These are phyloP conservation scores for Coffea humblotiana DNA, from an alignment of 305 asterid genomes.

Conservation along the genomic window DNA sequence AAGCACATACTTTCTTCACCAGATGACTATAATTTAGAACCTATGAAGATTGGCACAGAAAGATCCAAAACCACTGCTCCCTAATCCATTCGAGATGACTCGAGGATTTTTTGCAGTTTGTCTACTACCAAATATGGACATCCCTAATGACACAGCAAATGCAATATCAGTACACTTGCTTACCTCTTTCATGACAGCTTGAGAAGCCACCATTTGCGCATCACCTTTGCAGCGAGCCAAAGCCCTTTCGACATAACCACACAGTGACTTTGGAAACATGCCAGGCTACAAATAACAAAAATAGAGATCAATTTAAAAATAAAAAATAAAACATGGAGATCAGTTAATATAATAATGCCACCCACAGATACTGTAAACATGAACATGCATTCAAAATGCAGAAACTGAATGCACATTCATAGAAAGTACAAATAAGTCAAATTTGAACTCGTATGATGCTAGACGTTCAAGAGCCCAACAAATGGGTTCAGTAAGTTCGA, in stretches of 20 bases:
- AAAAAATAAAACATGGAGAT: too few relatives aligned
- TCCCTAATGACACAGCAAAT: neutral
- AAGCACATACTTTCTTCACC: neutral
- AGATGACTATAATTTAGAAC: neutral
- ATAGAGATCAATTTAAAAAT: constrained; percentile 11
- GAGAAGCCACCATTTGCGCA: constrained; percentile 76
- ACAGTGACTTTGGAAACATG: constrained; percentile 78
- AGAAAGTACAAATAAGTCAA: neutral
- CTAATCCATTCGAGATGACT: neutral
- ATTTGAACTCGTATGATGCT: neutral
- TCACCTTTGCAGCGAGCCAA: constrained; percentile 95
- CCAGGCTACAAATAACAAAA: constrained; percentile 63
- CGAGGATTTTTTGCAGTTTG: constrained; percentile 5
- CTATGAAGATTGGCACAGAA: neutral
- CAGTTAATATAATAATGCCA: neutral
- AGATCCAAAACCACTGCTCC: neutral
- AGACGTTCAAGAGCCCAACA: neutral
- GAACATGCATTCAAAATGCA: neutral
- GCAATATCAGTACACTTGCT: neutral
- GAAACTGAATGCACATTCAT: neutral
- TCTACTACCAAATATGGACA: neutral
- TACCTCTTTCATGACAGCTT: constrained; percentile 94
- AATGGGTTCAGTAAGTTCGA: neutral
- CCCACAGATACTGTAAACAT: neutral
- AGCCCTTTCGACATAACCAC: constrained; percentile 99